Percentiles rank a stretch among this genome's conserved stretches.
Conservation (phyloP, 768 basidiomycete species). For the Kwoniella shandongensis region DNA sequence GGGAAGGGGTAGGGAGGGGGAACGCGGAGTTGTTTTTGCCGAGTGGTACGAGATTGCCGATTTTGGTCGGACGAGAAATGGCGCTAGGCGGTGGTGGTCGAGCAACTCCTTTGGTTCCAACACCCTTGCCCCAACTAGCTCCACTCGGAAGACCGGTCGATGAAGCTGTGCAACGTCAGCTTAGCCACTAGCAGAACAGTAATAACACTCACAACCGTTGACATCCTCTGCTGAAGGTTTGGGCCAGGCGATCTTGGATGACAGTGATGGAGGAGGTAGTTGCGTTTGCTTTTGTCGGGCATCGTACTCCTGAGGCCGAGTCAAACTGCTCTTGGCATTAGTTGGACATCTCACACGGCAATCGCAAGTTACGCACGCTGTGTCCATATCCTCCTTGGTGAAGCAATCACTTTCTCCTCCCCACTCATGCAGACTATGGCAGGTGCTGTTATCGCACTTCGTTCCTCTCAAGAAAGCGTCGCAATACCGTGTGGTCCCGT, state of each 20-base stretch:
- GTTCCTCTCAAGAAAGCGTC: slow-evolving; percentile 87
- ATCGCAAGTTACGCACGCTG: slow-evolving; percentile 63
- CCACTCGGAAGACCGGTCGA: slow-evolving; percentile 35
- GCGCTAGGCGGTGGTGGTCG: slow-evolving; percentile 12
- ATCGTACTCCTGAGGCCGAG: slow-evolving; percentile 43
- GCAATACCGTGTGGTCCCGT: slow-evolving; percentile 97
- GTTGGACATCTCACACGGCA: background rate
- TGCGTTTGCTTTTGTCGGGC: slow-evolving; percentile 41
- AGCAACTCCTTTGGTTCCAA: slow-evolving; percentile 16
- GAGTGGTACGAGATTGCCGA: slow-evolving; percentile 38
- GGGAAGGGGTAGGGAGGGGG: slow-evolving; percentile 43
- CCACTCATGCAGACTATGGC: slow-evolving; percentile 96
- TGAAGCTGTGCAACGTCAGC: slow-evolving; percentile 20
- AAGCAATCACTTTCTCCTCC: slow-evolving; percentile 98
- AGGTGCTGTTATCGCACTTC: slow-evolving; percentile 74
- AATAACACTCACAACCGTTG: slow-evolving; percentile 28
- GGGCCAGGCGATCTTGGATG: slow-evolving; percentile 40
- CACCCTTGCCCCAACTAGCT: slow-evolving; percentile 43
- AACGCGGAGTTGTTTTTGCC: slow-evolving; percentile 36
- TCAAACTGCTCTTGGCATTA: slow-evolving; percentile 23
- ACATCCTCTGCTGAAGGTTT: slow-evolving; percentile 44
- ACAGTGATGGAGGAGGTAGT: slow-evolving; percentile 27
- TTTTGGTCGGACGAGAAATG: slow-evolving; percentile 27
- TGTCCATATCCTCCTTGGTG: slow-evolving; percentile 92
- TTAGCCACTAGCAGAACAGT: background rate